Evolutionary conservation across 768 basidiomycete genomes (phyloP).

Genomic region (Pleurotus tuoliensis): DNA sequence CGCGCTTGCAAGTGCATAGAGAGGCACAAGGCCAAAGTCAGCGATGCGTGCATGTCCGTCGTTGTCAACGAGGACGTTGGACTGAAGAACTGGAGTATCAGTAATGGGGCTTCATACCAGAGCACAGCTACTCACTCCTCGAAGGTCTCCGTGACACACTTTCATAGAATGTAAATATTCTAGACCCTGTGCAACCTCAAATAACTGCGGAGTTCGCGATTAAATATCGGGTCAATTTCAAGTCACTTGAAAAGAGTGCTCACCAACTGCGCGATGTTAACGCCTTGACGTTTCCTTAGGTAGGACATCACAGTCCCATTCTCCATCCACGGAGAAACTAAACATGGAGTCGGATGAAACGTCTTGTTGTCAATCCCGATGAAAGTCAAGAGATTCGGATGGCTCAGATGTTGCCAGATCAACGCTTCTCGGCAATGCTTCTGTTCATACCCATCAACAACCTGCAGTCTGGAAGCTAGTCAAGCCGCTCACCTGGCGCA

Average conservation of each 20-base stretch:
- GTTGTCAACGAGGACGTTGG: constrained; percentile 7
- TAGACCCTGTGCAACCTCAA: not conserved
- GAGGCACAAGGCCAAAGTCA: constrained; percentile 4
- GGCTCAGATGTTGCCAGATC: not conserved
- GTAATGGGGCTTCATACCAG: not conserved
- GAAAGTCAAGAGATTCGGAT: constrained; percentile 6
- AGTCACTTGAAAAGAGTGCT: not conserved
- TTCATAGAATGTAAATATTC: not conserved
- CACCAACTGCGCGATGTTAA: not conserved
- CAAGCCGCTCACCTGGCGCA: not conserved
- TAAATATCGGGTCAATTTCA: not conserved
- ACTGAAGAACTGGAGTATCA: not conserved
- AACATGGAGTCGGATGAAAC: not conserved
- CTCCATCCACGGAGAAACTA: constrained; percentile 3
- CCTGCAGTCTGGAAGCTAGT: not conserved
- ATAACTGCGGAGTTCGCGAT: not conserved
- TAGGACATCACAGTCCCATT: constrained; percentile 1
- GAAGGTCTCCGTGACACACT: constrained; percentile 5
- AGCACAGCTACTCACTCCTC: not conserved
- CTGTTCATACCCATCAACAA: not conserved
- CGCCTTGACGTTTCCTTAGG: not conserved
- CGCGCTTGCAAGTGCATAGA: not conserved
- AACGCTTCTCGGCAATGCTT: constrained; percentile 3
- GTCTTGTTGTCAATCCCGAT: not conserved
- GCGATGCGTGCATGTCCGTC: not conserved